Base-by-base conservation (phyloP, 495 filamentous ascomycete genomes). In the Penicillium egyptiacum region DNA sequence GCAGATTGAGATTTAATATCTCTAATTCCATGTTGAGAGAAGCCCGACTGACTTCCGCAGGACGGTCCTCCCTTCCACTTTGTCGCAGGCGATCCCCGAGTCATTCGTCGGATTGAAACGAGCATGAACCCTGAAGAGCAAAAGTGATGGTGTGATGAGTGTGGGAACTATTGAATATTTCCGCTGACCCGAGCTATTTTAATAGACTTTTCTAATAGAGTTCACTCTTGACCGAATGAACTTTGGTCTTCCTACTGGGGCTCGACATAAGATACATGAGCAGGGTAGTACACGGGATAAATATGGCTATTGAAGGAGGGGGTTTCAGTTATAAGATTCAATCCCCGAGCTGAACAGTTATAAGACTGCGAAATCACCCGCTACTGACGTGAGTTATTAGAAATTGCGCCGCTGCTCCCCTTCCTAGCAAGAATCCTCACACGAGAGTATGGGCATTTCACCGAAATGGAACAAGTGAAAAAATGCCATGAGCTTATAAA, bases 41-140 rank as follows among this genome's bases (percentile, higher is more conserved):
- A 46, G 20, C 25, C 16, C 19, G 8, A n/a, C 45, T 56, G 23
- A 56, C 30, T 43, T 35, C 20, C 10, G n/a, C 19, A 76, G 69
- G 79, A 87, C 60, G 82, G 88, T 16, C 81, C 80, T 30, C 70
- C 75, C 10, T 84, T 80, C 44, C 75, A 78, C 35, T 77, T 84
- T 22, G 83, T 81, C 7, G 85, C 73, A 4, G 86, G 86, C 0
- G 88, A 87, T 61, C 86, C 86, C 9, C 75, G 73, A 54, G 67
- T 87, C n/a, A 69, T 88, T 56, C 73, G 62, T 53, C 78, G 65
- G 16, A 58, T 50, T 25, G 48, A 50, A 37, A 50, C 48, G 16
- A 50, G 48, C 31, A 50, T 50, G 48, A 33, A 50, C 31, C 33
- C 48, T n/a, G 14, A 25, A 7, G 11, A 37, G 28, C 31, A 50